Percentiles rank a stretch among this genome's conserved stretches.
Conservation (phyloP, 768 basidiomycete species). For the Rhizopogon rudus region DNA sequence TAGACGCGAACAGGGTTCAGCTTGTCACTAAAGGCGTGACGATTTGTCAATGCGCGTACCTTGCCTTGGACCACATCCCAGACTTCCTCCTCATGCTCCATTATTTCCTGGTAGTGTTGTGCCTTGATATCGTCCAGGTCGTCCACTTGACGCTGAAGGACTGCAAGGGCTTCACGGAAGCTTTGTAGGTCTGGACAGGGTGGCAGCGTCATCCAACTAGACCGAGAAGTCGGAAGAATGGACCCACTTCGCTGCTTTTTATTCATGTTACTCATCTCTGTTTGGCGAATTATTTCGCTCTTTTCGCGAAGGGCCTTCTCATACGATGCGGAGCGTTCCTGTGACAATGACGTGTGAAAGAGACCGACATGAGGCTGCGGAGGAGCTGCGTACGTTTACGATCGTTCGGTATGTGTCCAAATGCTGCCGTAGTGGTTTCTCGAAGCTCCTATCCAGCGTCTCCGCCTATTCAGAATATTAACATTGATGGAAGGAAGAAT, state of each 20-base stretch:
- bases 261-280: constrained; percentile 82
- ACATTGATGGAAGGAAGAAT: constrained; percentile 3
- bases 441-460: constrained; percentile 81
- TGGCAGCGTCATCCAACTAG: constrained; percentile 7
- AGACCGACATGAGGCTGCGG: constrained; percentile 1
- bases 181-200: constrained; percentile 69
- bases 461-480: constrained; percentile 52
- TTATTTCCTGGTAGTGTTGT: constrained; percentile 81
- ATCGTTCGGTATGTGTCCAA: constrained; percentile 73
- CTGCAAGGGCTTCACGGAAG: constrained; percentile 77
- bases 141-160: constrained; percentile 86
- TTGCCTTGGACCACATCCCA: constrained; percentile 91
- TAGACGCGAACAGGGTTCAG: constrained; percentile 23
- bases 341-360: constrained; percentile 8
- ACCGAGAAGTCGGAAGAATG: constrained; percentile 1
- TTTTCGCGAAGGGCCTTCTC: constrained; percentile 80
- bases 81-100: constrained; percentile 93
- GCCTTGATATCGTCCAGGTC: constrained; percentile 84
- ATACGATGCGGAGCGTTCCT: constrained; percentile 85
- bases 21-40: constrained; percentile 1
- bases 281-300: constrained; percentile 79
- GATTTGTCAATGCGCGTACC: constrained; percentile 32
- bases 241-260: constrained; percentile 77
- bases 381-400: constrained; percentile 49
- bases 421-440: constrained; percentile 83